Percentiles rank a stretch among this genome's conserved stretches.
These are phyloP conservation scores for Acorus gramineus DNA, from an alignment of 106 monocot species.

Conservation along the genomic window DNA sequence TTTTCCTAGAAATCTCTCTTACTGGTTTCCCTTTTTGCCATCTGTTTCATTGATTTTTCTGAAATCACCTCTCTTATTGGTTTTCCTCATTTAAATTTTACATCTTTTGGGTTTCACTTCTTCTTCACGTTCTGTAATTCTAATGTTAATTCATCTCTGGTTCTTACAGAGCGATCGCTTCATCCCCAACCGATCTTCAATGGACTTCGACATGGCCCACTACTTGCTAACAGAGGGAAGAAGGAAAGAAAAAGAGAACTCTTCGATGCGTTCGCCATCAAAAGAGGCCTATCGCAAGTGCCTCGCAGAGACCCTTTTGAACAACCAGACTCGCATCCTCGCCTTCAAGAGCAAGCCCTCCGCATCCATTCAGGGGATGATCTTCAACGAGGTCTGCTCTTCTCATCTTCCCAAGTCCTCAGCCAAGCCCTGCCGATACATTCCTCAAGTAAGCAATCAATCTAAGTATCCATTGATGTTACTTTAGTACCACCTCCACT, in stretches of 20 bases:
- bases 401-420: slow-evolving; percentile 17
- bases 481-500: background rate
- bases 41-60: background rate
- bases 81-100: no score
- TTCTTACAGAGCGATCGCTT: slow-evolving; percentile 43
- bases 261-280: slow-evolving; percentile 22
- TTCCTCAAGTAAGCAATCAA: slow-evolving; percentile 34
- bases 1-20: no score
- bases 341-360: slow-evolving; percentile 41
- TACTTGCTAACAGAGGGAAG: slow-evolving; percentile 36
- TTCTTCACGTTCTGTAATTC: background rate
- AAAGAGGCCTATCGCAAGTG: slow-evolving; percentile 44
- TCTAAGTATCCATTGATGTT: background rate
- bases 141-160: background rate
- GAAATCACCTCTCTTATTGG: no score
- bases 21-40: background rate
- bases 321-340: slow-evolving; percentile 36
- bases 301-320: slow-evolving; percentile 29
- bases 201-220: slow-evolving; percentile 53
- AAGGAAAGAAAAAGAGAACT: slow-evolving; percentile 38
- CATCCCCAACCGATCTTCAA: slow-evolving; percentile 54
- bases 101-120: background rate
- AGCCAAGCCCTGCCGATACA: slow-evolving; percentile 34
- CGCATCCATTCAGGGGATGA: background rate
- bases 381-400: slow-evolving; percentile 7